Evolutionary conservation across 176 grass and related monocot species (phyloP), one percentile per base, ranked within the genome.

Genomic region (Tillandsia leiboldiana): DNA sequence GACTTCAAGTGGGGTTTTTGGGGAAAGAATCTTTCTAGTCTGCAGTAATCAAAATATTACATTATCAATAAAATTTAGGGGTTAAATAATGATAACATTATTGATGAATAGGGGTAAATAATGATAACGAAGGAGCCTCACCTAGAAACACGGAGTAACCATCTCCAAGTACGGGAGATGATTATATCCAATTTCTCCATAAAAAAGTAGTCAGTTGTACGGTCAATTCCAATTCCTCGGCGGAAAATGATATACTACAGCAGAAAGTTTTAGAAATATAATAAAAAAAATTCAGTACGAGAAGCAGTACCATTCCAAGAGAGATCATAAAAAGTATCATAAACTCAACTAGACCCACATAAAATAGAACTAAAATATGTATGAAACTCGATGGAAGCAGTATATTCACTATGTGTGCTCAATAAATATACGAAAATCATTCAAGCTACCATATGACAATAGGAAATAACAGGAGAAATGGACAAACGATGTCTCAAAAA

Each of bases 151-250:
- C 67, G 87, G 10, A 96, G 73, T 70, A 96, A 70, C 75, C 74
- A 85, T 14, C 76, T 78, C 94, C 94, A 97, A 72, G 75, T 74
- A 65, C 83, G 84, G 9, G 86, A 85, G 79, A 97, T 80, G 54
- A 97, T 90, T 48, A 97, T 78, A 83, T 97, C 81, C 47, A 97
- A 75, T 83, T 97, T 97, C 72, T 87, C 89, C 80, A 97, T 82
- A 69, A 90, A 77, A 76, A 97, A 97, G 61, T 83, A 97, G 65
- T 92, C 77, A 50, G 84, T 87, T 73, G 89, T 97, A 65, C 0
- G 65, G 72, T 97, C 94, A 57, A 84, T 81, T 57, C 89, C 94
- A 77, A 90, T 88, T 22, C 89, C 94, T 63, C 94, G 84, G 15
- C 94, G 94, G 75, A 97, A 97, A 48, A 97, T 63, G 53, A 97